Conservation (phyloP, 805 yeast species). For the Barnettozyma vustinii region DNA sequence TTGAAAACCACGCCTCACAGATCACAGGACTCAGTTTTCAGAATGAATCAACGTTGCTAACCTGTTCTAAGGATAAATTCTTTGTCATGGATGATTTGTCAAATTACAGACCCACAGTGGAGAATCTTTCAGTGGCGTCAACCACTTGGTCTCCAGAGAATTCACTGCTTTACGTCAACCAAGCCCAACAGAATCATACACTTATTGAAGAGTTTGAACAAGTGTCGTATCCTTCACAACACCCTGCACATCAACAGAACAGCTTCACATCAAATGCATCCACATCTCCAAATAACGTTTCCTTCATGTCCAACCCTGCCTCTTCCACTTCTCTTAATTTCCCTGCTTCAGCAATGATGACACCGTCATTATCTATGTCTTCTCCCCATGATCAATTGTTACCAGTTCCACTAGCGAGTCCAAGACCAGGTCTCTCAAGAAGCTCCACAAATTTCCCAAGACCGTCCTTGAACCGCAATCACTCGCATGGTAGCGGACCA, state of each 20-base stretch:
- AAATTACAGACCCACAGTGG: slow-evolving; percentile 37
- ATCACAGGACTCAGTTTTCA: slow-evolving; percentile 57
- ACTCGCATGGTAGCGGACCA: slow-evolving; percentile 13
- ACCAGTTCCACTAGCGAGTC: slow-evolving; percentile 12
- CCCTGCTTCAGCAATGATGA: slow-evolving; percentile 2
- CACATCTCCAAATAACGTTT: slow-evolving; percentile 4
- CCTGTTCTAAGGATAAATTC: slow-evolving; percentile 45
- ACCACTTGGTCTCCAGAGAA: slow-evolving; percentile 54
- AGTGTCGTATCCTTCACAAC: background rate
- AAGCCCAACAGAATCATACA: slow-evolving; percentile 29
- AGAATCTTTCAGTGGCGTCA: slow-evolving; percentile 46
- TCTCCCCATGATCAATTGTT: background rate
- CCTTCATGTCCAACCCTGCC: slow-evolving; percentile 3
- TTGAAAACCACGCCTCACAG: slow-evolving; percentile 43
- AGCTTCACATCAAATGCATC: slow-evolving; percentile 6
- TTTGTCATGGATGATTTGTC: slow-evolving; percentile 45
- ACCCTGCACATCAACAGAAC: background rate
- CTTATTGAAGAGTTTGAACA: slow-evolving; percentile 31
- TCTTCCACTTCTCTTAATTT: slow-evolving; percentile 11
- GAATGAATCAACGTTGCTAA: slow-evolving; percentile 39
- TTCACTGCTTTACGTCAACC: slow-evolving; percentile 47
- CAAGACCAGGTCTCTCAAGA: slow-evolving; percentile 24
- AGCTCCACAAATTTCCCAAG: slow-evolving; percentile 15
- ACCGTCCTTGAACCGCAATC: slow-evolving; percentile 16
- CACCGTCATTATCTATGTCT: slow-evolving; percentile 10